Evolutionary conservation across 495 filamentous ascomycete species (phyloP).

Genomic region (Penicillium lagena): DNA sequence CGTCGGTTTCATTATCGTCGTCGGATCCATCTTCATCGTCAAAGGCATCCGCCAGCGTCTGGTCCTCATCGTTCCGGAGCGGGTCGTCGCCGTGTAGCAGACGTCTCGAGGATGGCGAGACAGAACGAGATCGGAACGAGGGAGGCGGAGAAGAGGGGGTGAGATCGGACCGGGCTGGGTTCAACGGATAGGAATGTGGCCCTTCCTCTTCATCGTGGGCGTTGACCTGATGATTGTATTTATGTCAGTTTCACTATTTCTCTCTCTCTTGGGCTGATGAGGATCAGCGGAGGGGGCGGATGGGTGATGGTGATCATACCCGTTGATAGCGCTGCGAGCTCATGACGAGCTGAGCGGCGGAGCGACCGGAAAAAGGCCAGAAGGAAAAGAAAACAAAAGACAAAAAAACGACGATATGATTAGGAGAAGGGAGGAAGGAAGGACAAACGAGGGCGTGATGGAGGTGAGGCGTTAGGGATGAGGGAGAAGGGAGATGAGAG

Average conservation of each 20-base stretch:
- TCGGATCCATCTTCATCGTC: conserved; percentile 65
- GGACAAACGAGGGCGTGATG: conserved; percentile 10
- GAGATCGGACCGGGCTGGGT: conserved; percentile 31
- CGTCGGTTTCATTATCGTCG: conserved; percentile 67
- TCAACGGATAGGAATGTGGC: conserved; percentile 32
- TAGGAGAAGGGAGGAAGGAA: conserved; percentile 10
- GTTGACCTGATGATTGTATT: conserved; percentile 34
- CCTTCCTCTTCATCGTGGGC: conserved; percentile 47
- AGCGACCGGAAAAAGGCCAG: neutral
- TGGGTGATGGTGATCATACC: conserved; percentile 45
- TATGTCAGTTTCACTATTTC: too few species aligned
- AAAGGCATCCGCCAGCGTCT: conserved; percentile 85
- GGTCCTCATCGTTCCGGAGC: conserved; percentile 53
- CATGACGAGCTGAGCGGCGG: conserved; percentile 48
- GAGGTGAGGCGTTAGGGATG: conserved; percentile 10
- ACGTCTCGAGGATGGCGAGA: conserved; percentile 59
- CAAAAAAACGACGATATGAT: conserved; percentile 10
- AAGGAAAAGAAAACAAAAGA: conserved; percentile 13
- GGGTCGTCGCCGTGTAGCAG: conserved; percentile 46
- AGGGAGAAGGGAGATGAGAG: too few species aligned
- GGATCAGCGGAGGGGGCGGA: conserved; percentile 14
- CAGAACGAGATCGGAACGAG: conserved; percentile 82
- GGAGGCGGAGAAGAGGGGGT: conserved; percentile 85
- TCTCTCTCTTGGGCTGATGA: neutral
- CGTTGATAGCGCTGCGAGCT: conserved; percentile 83